phyloP scores from a whole-genome alignment of 768 basidiomycete genomes.

The Tulasnella sp. region DNA sequence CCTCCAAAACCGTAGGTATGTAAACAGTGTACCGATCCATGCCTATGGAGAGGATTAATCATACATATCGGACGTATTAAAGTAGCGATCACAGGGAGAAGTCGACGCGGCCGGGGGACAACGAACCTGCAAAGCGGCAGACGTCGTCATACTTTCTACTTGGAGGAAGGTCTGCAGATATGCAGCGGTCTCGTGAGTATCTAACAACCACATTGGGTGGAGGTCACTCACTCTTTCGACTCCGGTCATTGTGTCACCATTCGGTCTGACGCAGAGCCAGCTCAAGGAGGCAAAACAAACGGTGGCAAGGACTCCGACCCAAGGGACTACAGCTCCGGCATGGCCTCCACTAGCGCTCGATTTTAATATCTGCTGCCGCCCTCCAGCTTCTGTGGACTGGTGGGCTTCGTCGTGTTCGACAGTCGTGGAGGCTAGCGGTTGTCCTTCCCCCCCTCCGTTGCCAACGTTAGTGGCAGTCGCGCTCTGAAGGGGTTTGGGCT shows the following conservation, averaged over 20 bases:
- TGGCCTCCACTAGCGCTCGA: too few relatives aligned
- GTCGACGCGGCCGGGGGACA: too few relatives aligned
- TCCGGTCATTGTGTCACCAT: not conserved
- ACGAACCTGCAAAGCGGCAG: not conserved
- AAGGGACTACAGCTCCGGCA: not conserved
- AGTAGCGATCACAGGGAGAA: too few relatives aligned
- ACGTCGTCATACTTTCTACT: slow-evolving; percentile 3
- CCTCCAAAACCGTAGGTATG: slow-evolving; percentile 1
- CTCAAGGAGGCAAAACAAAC: not conserved
- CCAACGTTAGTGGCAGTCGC: too few relatives aligned
- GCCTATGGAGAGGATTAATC: slow-evolving; percentile 7
- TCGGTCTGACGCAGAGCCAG: not conserved
- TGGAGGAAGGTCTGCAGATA: not conserved
- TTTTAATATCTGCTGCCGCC: too few relatives aligned
- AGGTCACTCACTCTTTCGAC: not conserved
- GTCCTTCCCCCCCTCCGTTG: not conserved
- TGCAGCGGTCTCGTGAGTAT: too few relatives aligned
- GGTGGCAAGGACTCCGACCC: not conserved
- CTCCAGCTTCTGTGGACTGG: too few relatives aligned
- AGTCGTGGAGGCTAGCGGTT: too few relatives aligned
- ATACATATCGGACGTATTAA: not conserved
- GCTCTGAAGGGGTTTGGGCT: too few relatives aligned
- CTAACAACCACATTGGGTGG: too few relatives aligned
- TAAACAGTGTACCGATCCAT: slow-evolving; percentile 12
- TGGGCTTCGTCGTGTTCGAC: too few relatives aligned